A percentile compares a stretch with the other conserved stretches of the same genome.
Conservation (phyloP, 208 protist genomes). For the Leishmania braziliensis region DNA sequence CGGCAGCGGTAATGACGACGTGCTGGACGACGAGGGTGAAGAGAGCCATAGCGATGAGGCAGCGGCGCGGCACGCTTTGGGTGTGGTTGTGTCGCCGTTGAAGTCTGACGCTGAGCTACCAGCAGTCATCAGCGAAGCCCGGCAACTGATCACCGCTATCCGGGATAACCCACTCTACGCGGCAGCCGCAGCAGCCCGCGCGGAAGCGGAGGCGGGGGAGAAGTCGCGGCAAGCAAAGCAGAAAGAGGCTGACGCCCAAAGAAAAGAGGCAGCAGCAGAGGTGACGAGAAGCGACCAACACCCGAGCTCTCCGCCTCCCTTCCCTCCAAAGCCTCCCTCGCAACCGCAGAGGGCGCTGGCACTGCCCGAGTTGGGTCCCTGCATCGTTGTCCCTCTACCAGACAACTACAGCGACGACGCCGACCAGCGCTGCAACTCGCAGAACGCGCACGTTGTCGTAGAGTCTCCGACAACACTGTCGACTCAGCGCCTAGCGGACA, state of each 20-base stretch:
- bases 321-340: background rate
- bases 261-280: background rate
- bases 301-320: background rate
- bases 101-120: background rate
- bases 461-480: conserved; percentile 15
- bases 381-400: conserved; percentile 26
- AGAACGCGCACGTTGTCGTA: conserved; percentile 13
- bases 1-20: conserved; percentile 25
- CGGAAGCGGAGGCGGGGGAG: conserved; percentile 6
- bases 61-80: background rate
- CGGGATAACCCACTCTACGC: conserved; percentile 19
- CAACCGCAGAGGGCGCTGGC: background rate
- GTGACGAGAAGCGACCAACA: background rate
- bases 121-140: conserved; percentile 8
- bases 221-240: background rate
- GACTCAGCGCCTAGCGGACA: background rate
- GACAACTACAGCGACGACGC: conserved; percentile 18
- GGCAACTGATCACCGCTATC: conserved; percentile 5
- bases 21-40: background rate
- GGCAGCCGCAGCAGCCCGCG: conserved; percentile 12
- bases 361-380: background rate
- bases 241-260: background rate
- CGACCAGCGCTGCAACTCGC: conserved; percentile 23
- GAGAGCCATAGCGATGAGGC: background rate
- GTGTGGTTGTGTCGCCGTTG: background rate